Conservation (phyloP, 1,284 basidiomycete genomes). For the Trichosporon ovoides region DNA sequence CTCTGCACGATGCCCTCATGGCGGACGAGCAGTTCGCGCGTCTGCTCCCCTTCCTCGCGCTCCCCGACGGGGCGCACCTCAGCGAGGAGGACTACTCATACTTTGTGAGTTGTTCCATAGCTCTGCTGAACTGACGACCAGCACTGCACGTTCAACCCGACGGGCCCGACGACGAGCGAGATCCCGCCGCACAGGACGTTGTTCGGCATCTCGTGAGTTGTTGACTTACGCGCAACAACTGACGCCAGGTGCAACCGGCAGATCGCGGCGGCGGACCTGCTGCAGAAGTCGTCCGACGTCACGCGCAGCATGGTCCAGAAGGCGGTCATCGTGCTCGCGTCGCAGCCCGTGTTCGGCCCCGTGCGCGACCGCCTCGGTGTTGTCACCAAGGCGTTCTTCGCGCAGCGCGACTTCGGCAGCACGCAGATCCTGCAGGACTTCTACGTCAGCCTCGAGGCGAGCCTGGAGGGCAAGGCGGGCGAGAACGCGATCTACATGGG, state of each 20-base stretch:
- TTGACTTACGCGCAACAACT: conserved; percentile 24
- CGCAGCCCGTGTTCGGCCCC: conserved; percentile 69
- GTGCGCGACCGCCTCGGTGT: conserved; percentile 82
- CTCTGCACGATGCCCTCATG: conserved; percentile 59
- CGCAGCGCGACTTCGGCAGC: conserved; percentile 81
- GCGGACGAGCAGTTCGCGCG: conserved; percentile 74
- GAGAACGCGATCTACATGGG: conserved; percentile 48
- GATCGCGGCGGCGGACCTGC: conserved; percentile 73
- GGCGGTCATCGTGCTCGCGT: conserved; percentile 89
- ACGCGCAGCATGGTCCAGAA: conserved; percentile 97
- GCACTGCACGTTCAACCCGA: conserved; percentile 56
- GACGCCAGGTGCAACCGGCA: conserved; percentile 82
- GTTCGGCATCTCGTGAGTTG: conserved; percentile 85
- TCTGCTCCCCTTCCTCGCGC: conserved; percentile 89
- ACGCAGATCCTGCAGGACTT: conserved; percentile 80
- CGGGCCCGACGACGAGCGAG: conserved; percentile 20
- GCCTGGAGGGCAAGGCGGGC: conserved; percentile 38
- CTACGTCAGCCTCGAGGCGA: conserved; percentile 61
- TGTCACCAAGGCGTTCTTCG: conserved; percentile 83
- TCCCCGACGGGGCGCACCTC: conserved; percentile 94
- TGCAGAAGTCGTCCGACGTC: conserved; percentile 77
- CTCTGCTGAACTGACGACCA: conserved; percentile 44
- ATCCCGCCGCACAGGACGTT: conserved; percentile 57
- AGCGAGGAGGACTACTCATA: conserved; percentile 94
- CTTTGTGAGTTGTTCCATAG: conserved; percentile 54